Percentiles rank a stretch among this genome's conserved stretches.
Conservation (phyloP, 1,284 basidiomycete genomes). For the Polyporus tsugae region DNA sequence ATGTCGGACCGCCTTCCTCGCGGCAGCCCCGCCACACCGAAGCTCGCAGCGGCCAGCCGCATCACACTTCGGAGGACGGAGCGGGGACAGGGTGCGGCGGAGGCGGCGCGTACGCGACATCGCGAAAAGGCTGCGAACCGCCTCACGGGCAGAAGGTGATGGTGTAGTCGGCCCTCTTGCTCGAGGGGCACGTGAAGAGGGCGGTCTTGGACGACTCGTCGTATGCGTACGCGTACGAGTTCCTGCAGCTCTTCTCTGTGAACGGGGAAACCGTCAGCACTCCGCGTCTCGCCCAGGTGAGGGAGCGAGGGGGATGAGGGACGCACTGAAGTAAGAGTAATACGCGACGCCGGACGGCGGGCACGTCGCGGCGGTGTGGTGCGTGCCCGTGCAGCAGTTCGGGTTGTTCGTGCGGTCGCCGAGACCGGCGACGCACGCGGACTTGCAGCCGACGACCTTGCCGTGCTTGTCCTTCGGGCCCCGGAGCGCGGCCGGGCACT, state of each 20-base stretch:
- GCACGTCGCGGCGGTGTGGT: constrained; percentile 52
- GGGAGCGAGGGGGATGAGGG: neutral
- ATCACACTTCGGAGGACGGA: neutral
- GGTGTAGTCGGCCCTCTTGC: constrained; percentile 50
- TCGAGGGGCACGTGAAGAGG: constrained; percentile 52
- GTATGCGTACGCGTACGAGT: constrained; percentile 58
- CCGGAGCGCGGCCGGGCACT: constrained; percentile 46
- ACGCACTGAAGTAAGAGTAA: constrained; percentile 57
- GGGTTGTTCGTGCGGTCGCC: constrained; percentile 46
- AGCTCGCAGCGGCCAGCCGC: neutral
- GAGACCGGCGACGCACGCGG: constrained; percentile 50
- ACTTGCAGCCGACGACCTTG: constrained; percentile 53
- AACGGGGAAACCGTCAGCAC: neutral
- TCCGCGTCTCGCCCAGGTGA: neutral
- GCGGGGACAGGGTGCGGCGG: neutral
- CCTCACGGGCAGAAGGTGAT: constrained; percentile 55
- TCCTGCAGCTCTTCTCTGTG: constrained; percentile 52
- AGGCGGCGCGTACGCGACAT: neutral
- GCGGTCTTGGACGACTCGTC: constrained; percentile 56
- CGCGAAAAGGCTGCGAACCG: neutral
- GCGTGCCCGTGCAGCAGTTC: constrained; percentile 54
- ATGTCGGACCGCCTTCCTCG: neutral
- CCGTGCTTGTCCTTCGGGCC: constrained; percentile 49
- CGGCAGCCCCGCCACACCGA: neutral
- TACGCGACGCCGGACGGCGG: constrained; percentile 49